Percentiles rank a stretch among this genome's conserved stretches.
phyloP scores from a whole-genome alignment of 768 basidiomycete species.

The Scleroderma bovista region DNA sequence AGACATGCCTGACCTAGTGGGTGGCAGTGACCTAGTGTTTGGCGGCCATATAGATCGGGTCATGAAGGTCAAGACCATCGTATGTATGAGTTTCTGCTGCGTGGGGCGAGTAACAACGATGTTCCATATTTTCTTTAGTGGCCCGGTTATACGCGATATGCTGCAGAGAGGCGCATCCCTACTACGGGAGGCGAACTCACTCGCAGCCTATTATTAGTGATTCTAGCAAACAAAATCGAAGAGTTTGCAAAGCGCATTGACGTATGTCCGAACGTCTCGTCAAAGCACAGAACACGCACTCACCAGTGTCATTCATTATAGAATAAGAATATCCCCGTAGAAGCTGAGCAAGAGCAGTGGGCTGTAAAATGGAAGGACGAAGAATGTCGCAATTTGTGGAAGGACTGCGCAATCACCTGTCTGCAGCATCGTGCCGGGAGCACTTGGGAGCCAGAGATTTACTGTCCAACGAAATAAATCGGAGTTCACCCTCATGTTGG shows the following conservation, averaged over 20 bases:
- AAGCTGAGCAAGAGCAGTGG: conserved; percentile 37
- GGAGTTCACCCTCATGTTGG: not conserved
- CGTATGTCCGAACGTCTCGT: conserved; percentile 18
- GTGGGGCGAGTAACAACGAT: not conserved
- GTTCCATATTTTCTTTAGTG: conserved; percentile 27
- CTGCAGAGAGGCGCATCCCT: conserved; percentile 33
- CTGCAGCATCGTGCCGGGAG: conserved; percentile 36
- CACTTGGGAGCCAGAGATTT: conserved; percentile 40
- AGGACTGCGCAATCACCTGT: conserved; percentile 34
- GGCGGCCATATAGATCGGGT: conserved; percentile 18
- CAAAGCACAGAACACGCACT: not conserved
- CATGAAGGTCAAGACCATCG: conserved; percentile 33
- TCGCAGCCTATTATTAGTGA: conserved; percentile 25
- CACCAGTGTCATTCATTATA: conserved; percentile 5
- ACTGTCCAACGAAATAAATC: conserved; percentile 19
- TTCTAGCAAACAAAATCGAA: conserved; percentile 27
- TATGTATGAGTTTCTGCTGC: conserved; percentile 11
- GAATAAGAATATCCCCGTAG: conserved; percentile 23
- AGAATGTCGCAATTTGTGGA: conserved; percentile 16
- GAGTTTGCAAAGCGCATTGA: conserved; percentile 26
- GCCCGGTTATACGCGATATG: conserved; percentile 41
- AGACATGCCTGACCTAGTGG: conserved; percentile 21
- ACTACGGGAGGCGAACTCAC: conserved; percentile 30
- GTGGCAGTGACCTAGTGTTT: conserved; percentile 17
- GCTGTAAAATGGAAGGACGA: conserved; percentile 20